Conservation (phyloP, 352 stramenopile species). For the Globisporangium paroecandrum region DNA sequence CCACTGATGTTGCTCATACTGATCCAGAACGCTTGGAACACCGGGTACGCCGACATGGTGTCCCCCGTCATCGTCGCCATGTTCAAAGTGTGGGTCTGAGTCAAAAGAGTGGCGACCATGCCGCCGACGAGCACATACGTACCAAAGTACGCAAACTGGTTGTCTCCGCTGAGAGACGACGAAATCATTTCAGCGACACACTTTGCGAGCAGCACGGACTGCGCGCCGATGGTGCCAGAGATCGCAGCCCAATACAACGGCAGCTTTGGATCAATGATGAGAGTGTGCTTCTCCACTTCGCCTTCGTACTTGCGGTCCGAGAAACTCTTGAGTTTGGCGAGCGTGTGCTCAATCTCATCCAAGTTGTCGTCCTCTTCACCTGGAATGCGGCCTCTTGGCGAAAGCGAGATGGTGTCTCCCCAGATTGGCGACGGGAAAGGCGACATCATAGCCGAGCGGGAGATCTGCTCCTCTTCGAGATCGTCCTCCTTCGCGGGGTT, state of each 20-base stretch:
- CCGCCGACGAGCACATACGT: constrained; percentile 76
- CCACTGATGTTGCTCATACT: constrained; percentile 85
- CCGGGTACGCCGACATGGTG: constrained; percentile 82
- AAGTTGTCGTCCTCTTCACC: constrained; percentile 55
- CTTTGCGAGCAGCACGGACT: constrained; percentile 83
- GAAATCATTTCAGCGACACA: constrained; percentile 85
- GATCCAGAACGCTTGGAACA: constrained; percentile 89
- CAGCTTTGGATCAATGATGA: constrained; percentile 83
- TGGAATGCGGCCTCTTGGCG: constrained; percentile 29
- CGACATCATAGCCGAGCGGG: constrained; percentile 64
- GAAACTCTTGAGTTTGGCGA: constrained; percentile 46
- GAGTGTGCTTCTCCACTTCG: constrained; percentile 79
- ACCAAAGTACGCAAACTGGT: constrained; percentile 84
- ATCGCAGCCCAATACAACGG: constrained; percentile 86
- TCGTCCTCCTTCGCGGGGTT: constrained; percentile 17
- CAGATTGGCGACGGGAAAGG: constrained; percentile 77
- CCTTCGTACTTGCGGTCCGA: constrained; percentile 48
- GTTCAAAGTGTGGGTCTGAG: constrained; percentile 84
- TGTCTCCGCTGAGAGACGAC: constrained; percentile 74
- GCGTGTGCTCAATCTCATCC: constrained; percentile 45
- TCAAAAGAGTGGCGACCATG: constrained; percentile 74
- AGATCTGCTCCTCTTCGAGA: constrained; percentile 27
- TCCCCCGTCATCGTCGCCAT: constrained; percentile 83
- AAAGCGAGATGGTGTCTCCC: constrained; percentile 45
- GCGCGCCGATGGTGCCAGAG: constrained; percentile 76